Percentiles rank a stretch among this genome's conserved stretches.
Conservation (phyloP, 805 yeast genomes). For the Candida multigemmis region DNA sequence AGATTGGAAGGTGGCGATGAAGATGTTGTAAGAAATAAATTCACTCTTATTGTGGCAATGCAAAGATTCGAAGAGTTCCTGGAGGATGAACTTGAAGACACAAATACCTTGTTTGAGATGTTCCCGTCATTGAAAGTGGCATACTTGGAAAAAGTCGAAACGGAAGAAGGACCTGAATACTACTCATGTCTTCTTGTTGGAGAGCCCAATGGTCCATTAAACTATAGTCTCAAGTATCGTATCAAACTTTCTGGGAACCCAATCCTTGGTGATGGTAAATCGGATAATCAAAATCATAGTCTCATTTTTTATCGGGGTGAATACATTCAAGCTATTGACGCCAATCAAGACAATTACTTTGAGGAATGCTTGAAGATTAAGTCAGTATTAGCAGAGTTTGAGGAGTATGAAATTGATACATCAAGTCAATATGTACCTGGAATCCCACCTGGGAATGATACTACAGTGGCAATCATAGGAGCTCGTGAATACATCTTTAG, state of each 20-base stretch:
- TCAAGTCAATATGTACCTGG: constrained; percentile 49
- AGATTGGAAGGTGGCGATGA: constrained; percentile 54
- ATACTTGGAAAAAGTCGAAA: constrained; percentile 40
- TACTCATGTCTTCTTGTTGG: constrained; percentile 54
- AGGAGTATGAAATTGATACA: constrained; percentile 56
- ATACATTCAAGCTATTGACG: constrained; percentile 89
- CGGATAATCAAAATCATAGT: constrained; percentile 90
- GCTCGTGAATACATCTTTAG: constrained; percentile 94
- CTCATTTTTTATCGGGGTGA: constrained; percentile 87
- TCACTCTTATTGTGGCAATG: constrained; percentile 77
- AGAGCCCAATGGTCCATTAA: constrained; percentile 46
- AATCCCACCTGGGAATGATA: constrained; percentile 9
- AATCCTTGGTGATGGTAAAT: constrained; percentile 91
- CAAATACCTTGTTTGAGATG: constrained; percentile 56
- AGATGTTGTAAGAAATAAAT: constrained; percentile 67
- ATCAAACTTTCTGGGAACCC: constrained; percentile 89
- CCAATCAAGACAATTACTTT: constrained; percentile 90
- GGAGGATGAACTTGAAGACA: constrained; percentile 57
- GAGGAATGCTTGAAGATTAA: constrained; percentile 92
- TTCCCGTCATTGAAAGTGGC: constrained; percentile 61
- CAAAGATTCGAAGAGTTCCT: constrained; percentile 67
- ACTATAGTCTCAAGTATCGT: constrained; percentile 32
- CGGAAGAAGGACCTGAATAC: constrained; percentile 32
- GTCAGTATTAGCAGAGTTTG: constrained; percentile 83
- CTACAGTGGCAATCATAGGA: constrained; percentile 79